Base-by-base conservation (phyloP, 495 filamentous ascomycete species). In the Neurospora sp. region DNA sequence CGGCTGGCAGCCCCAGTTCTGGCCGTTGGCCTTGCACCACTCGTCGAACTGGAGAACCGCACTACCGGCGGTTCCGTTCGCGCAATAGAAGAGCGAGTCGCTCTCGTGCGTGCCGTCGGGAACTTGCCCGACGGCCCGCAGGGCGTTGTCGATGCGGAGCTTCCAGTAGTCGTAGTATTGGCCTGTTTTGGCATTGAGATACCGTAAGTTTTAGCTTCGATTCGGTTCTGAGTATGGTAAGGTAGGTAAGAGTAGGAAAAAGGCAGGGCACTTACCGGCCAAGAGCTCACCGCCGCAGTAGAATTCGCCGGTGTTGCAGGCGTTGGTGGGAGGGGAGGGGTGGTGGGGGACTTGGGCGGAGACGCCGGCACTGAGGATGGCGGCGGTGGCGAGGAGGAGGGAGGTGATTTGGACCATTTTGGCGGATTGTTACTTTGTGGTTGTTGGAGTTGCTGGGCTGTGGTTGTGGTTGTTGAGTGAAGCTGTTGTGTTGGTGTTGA, bases 321-420 rank as follows among this genome's bases (percentile, higher is more conserved):
- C 35, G 69, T 69, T 65, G 22, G 61, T 38, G 46, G 69, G n/a
- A 20, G 46, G 46, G 46, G 0, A 0, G n/a, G 20, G n/a, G 20
- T 53, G 46, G 8, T 46, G 40, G 0, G 40, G 40, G 5, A 37
- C 14, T 7, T 53, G 46, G 11, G 46, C 46, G 35, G 14, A 73
- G 44, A 35, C 69, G 35, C 69, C 70, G 69, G 37, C 18, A 2
- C 72, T 39, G 44, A 69, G 20, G n/a, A 73, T 5, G 16, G 38
- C 69, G 37, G 18, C 69, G 35, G 69, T 48, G 35, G 48, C 39
- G 38, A 73, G 16, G 69, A 41, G 27, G 69, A 73, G 12, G 44
- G 72, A 39, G n/a, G 18, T 68, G 39, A 69, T 73, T 35, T 71
- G 42, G 12, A 75, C 71, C 71, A 73, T 73, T 68, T 59, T 65